A percentile compares a stretch with the other conserved stretches of the same genome.
Conservation (phyloP, 257 asterid genomes). For the Forsythia viridissima region DNA sequence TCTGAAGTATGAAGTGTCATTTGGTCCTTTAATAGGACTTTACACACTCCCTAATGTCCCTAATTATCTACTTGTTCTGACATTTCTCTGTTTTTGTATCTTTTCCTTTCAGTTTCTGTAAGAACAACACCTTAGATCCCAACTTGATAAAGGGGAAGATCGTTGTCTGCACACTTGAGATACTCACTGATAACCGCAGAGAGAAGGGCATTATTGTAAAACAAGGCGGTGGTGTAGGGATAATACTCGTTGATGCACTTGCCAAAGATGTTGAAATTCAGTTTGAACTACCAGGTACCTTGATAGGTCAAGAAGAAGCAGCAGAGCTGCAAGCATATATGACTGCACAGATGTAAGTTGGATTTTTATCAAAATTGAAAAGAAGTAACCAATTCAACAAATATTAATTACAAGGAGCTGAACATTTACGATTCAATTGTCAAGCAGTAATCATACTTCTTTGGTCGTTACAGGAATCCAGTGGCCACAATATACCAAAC, state of each 20-base stretch:
- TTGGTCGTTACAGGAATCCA: slow-evolving; percentile 45
- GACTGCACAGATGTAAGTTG: slow-evolving; percentile 38
- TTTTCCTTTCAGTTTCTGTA: slow-evolving; percentile 45
- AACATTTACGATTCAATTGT: background rate
- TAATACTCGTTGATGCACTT: slow-evolving; percentile 45
- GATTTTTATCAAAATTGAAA: slow-evolving; percentile 3
- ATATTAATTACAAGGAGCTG: slow-evolving; percentile 5
- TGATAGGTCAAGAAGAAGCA: slow-evolving; percentile 42
- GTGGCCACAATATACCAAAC: slow-evolving; percentile 47
- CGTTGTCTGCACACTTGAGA: slow-evolving; percentile 45
- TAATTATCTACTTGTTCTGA: background rate
- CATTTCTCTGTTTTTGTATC: slow-evolving; percentile 6
- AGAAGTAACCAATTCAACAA: background rate
- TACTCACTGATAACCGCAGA: slow-evolving; percentile 23
- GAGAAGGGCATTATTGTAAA: slow-evolving; percentile 33
- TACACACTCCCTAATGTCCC: background rate
- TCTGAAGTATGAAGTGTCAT: background rate
- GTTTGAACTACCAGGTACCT: slow-evolving; percentile 37
- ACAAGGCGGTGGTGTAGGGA: slow-evolving; percentile 50
- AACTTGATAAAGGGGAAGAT: slow-evolving; percentile 52
- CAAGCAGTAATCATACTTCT: background rate
- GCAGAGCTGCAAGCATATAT: slow-evolving; percentile 45
- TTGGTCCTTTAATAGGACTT: background rate
- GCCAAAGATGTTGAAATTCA: slow-evolving; percentile 41
- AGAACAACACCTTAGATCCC: slow-evolving; percentile 50